Conservation (phyloP, 2,329 filamentous ascomycete species). For the Myriosclerotinia scirpicola region DNA sequence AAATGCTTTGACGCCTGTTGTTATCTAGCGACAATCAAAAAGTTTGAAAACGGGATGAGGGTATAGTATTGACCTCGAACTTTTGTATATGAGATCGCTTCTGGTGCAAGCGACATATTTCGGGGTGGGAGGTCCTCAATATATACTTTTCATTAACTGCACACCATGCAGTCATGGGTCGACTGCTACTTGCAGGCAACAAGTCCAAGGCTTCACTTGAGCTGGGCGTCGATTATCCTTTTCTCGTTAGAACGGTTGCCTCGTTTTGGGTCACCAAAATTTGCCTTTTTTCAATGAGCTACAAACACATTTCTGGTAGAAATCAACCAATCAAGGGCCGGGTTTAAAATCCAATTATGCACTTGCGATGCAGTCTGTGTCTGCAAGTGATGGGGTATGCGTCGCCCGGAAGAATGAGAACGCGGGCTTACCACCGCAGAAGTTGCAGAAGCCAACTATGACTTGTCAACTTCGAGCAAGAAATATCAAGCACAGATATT, state of each 20-base stretch:
- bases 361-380: constrained; percentile 14
- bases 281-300: constrained; percentile 26
- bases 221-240: constrained; percentile 26
- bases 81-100: constrained; percentile 9
- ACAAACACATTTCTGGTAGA: constrained; percentile 23
- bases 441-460: constrained; percentile 9
- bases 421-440: constrained; percentile 16
- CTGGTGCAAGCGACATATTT: not conserved
- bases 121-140: constrained; percentile 27
- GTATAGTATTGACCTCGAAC: not conserved
- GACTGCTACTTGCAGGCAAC: constrained; percentile 28
- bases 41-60: constrained; percentile 23
- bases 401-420: constrained; percentile 10
- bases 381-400: constrained; percentile 22
- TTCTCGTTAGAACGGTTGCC: constrained; percentile 33
- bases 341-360: constrained; percentile 6
- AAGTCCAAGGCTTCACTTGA: constrained; percentile 20
- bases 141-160: constrained; percentile 29
- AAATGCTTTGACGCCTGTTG: constrained; percentile 28
- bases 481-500: not conserved
- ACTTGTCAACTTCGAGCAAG: constrained; percentile 3
- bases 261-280: constrained; percentile 28
- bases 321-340: constrained; percentile 14
- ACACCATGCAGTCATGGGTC: constrained; percentile 27
- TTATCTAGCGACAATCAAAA: constrained; percentile 35